These are phyloP conservation scores for Stephanodiscus minutulus DNA, from an alignment of 108 stramenopile species.

Conservation along the genomic window DNA sequence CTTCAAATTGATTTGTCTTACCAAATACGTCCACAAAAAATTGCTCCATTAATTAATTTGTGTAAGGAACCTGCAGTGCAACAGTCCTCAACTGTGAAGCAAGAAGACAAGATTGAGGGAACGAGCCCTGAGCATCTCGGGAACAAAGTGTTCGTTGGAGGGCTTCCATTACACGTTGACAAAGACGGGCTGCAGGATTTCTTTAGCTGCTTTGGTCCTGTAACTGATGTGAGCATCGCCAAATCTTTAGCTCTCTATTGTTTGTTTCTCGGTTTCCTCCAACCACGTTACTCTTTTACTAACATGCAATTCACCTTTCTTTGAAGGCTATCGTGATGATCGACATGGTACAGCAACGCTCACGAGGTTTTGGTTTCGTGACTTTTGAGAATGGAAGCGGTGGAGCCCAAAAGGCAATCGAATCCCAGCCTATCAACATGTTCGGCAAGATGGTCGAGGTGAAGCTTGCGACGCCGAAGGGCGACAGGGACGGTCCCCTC, in stretches of 20 bases:
- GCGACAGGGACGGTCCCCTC: slow-evolving; percentile 55
- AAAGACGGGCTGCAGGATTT: slow-evolving; percentile 79
- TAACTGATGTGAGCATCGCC: slow-evolving; percentile 53
- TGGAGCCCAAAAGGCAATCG: slow-evolving; percentile 79
- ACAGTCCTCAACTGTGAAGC: slow-evolving; percentile 19
- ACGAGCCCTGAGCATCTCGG: slow-evolving; percentile 73
- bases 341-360: slow-evolving; percentile 73
- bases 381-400: slow-evolving; percentile 82
- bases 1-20: neutral
- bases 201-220: slow-evolving; percentile 84
- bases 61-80: slow-evolving; percentile 6
- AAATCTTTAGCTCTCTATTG: neutral
- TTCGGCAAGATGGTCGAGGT: slow-evolving; percentile 82
- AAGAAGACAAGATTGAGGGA: slow-evolving; percentile 24
- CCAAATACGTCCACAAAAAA: neutral
- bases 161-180: slow-evolving; percentile 78
- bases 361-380: slow-evolving; percentile 92
- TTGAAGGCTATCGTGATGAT: slow-evolving; percentile 80
- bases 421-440: slow-evolving; percentile 75
- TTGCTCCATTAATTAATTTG: slow-evolving; percentile 2
- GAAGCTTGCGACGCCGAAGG: slow-evolving; percentile 86
- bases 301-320: neutral
- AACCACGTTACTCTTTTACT: neutral
- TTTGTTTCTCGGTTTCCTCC: neutral
- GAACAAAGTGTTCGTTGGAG: slow-evolving; percentile 67